These are phyloP conservation scores for Ophiostoma himal-ulmi DNA, from an alignment of 2,329 filamentous ascomycete genomes.

Conservation along the genomic window DNA sequence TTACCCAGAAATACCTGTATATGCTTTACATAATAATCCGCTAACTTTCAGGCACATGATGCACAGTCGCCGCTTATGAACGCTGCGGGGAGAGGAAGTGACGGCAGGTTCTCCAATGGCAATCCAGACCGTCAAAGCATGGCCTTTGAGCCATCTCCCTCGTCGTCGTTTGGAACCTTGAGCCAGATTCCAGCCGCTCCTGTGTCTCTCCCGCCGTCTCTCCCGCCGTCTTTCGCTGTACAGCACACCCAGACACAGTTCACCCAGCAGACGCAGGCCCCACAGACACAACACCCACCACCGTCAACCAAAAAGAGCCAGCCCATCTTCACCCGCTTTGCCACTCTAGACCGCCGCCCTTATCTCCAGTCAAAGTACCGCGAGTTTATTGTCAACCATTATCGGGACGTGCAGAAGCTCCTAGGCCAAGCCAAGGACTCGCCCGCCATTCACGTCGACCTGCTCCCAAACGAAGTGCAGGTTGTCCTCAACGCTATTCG, in stretches of 20 bases:
- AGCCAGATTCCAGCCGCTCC: not conserved
- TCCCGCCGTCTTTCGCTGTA: not conserved
- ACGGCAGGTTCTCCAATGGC: not conserved
- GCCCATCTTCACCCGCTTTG: conserved; percentile 3
- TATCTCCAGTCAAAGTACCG: conserved; percentile 28
- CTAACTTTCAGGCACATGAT: not conserved
- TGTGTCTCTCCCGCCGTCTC: not conserved
- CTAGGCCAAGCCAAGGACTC: not conserved
- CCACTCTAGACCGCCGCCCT: conserved; percentile 25
- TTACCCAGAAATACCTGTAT: not conserved
- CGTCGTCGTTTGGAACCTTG: not conserved
- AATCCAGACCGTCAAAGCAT: not conserved
- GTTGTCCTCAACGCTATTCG: conserved; percentile 14
- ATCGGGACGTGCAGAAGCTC: conserved; percentile 21
- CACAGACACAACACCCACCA: not conserved
- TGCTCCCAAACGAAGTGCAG: conserved; percentile 37
- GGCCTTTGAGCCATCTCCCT: not conserved
- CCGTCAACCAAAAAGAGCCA: not conserved
- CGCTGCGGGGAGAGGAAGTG: not conserved
- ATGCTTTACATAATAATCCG: not conserved
- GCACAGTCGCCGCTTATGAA: not conserved
- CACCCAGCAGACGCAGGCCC: not conserved
- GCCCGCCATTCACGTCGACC: conserved; percentile 42
- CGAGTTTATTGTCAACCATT: conserved; percentile 24
- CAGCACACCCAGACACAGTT: not conserved